A percentile compares a stretch with the other conserved stretches of the same genome.
Conservation (phyloP, 345 rosid genomes). For the Salix caprea region DNA sequence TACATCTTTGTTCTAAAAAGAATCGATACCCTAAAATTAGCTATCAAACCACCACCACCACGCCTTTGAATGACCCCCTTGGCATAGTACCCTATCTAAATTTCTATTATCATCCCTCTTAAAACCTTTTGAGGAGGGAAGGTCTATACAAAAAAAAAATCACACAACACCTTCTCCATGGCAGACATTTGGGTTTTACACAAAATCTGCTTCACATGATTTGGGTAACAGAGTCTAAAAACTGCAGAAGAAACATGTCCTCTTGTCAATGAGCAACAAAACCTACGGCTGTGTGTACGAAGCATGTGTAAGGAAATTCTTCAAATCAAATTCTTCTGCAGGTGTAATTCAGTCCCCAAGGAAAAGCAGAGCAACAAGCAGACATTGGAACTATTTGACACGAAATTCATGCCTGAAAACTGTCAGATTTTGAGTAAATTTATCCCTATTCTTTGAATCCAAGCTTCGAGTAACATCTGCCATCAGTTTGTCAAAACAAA, state of each 20-base stretch:
- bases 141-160: slow-evolving; percentile 15
- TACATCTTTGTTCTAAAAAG: slow-evolving; percentile 39
- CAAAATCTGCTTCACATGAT: slow-evolving; percentile 6
- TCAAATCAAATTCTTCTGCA: slow-evolving; percentile 17
- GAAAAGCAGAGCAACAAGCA: background rate
- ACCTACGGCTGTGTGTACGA: background rate
- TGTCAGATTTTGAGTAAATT: slow-evolving; percentile 87
- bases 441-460: slow-evolving; percentile 94
- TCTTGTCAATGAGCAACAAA: slow-evolving; percentile 2
- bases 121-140: background rate
- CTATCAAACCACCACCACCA: slow-evolving; percentile 5
- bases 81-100: background rate
- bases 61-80: background rate
- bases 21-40: slow-evolving; percentile 25
- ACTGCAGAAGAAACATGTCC: slow-evolving; percentile 8
- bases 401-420: slow-evolving; percentile 90
- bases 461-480: slow-evolving; percentile 74
- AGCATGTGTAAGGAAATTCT: background rate
- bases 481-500: slow-evolving; percentile 92
- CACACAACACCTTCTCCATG: slow-evolving; percentile 10
- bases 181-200: slow-evolving; percentile 6
- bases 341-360: slow-evolving; percentile 7
- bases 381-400: slow-evolving; percentile 41
- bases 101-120: slow-evolving; percentile 1
- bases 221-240: slow-evolving; percentile 12